Percentiles rank a stretch among this genome's conserved stretches.
These are phyloP conservation scores for Aspergillus niger DNA, from an alignment of 2,329 filamentous ascomycete genomes.

Conservation along the genomic window DNA sequence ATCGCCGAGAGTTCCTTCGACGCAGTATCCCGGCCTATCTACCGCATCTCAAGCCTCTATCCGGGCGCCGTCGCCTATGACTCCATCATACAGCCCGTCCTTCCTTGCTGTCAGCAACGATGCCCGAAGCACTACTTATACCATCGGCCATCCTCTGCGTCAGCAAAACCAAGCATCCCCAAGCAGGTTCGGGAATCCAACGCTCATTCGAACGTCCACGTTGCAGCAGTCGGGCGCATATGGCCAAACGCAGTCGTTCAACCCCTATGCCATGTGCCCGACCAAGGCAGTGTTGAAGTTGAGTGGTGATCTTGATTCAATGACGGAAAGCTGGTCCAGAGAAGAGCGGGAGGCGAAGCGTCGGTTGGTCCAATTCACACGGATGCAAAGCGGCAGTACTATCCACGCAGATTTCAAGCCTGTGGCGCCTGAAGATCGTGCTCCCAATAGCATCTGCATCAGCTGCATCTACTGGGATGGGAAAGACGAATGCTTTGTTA, in stretches of 20 bases:
- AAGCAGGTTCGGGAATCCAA: constrained; percentile 53
- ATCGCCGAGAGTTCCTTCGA: constrained; percentile 45
- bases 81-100: constrained; percentile 50
- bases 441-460: constrained; percentile 85
- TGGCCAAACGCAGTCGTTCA: constrained; percentile 61
- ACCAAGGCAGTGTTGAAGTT: constrained; percentile 85
- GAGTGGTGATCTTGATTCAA: constrained; percentile 77
- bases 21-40: constrained; percentile 46
- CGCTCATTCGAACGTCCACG: constrained; percentile 68
- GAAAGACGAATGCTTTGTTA: constrained; percentile 87
- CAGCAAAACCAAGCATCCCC: constrained; percentile 50
- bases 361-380: constrained; percentile 84
- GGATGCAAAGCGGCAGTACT: constrained; percentile 77
- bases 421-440: constrained; percentile 75
- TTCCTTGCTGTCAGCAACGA: constrained; percentile 51
- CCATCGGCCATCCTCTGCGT: constrained; percentile 40
- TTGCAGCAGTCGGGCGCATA: constrained; percentile 57
- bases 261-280: constrained; percentile 78
- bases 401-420: constrained; percentile 79
- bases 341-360: constrained; percentile 80
- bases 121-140: constrained; percentile 46
- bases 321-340: constrained; percentile 79
- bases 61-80: constrained; percentile 53
- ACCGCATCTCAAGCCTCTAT: constrained; percentile 46
- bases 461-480: constrained; percentile 98